Evolutionary conservation across 1,284 basidiomycete genomes (phyloP), one percentile per base, ranked within the genome.

Genomic region (Trichosporon sp.): DNA sequence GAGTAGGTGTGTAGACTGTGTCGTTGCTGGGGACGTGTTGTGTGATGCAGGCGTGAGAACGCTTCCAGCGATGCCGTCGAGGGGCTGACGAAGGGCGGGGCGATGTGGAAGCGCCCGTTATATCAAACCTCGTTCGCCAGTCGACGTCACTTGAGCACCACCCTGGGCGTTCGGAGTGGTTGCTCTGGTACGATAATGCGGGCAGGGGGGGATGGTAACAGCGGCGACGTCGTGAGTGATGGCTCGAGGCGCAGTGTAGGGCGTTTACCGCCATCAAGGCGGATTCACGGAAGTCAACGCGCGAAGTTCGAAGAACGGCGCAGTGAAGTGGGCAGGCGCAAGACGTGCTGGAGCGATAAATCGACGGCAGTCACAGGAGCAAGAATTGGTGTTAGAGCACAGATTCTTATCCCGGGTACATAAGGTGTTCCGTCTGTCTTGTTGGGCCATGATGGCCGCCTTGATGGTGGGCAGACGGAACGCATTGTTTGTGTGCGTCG

Each of bases 1-100:
- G n/a, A 31, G 15, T 31, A 29, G 29, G 56, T 31, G 56, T 31
- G 27, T 15, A 60, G 31, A 31, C 27, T 60, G 53, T 31, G 56
- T 60, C 23, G 56, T 60, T 60, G 56, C 18, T 32, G 27, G 56
- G 15, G 56, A 31, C 27, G 27, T 29, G 29, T 12, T 18, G 56
- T n/a, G 56, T 31, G 56, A n/a, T 60, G 56, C 56, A 60, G 56
- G 56, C 56, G 56, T 60, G 56, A 31, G 56, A 60, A 60, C 8
- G 29, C 29, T 29, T 32, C 29, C 18, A 60, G 27, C 18, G 29
- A 60, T 29, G 27, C 53, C 11, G 13, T 29, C 21, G 47, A 51
- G 47, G 47, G 47, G 21, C 23, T 25, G 47, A n/a, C 47, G 53
- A 58, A 31, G 27, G 15, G 53, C 53, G 53, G 53, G 53, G 53